Evolutionary conservation across 139 green algal genomes (phyloP).

Genomic region (Eudorina sp.): DNA sequence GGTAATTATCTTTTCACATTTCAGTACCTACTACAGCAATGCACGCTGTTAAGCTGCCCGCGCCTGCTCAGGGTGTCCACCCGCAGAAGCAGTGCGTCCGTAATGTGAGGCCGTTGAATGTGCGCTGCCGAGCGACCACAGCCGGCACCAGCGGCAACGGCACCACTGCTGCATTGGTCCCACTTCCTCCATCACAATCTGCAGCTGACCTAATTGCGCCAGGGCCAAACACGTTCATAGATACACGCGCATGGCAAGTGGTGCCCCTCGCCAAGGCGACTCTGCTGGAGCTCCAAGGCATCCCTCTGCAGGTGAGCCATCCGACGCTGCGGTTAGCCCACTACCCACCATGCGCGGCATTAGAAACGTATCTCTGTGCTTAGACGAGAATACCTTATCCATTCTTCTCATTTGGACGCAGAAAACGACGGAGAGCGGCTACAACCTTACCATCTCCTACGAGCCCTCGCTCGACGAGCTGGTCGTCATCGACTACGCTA

Average conservation of each 20-base stretch:
- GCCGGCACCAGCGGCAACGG: neutral
- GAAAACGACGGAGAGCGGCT: conserved; percentile 26
- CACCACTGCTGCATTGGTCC: neutral
- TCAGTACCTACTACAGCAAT: neutral
- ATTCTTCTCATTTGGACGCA: neutral
- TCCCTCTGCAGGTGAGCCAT: conserved; percentile 31
- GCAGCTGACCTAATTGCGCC: neutral
- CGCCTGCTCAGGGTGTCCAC: neutral
- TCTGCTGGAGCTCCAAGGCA: conserved; percentile 36
- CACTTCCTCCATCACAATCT: neutral
- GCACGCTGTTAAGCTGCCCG: neutral
- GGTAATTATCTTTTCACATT: no score
- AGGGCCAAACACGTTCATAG: neutral
- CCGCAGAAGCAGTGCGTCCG: neutral
- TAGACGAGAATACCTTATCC: neutral
- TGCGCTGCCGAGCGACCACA: neutral
- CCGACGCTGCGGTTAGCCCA: neutral
- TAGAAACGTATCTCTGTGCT: neutral
- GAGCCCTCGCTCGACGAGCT: conserved; percentile 26
- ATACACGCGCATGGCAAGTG: neutral
- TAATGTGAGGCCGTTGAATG: neutral
- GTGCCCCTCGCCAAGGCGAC: conserved; percentile 6
- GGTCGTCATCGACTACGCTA: conserved; percentile 42
- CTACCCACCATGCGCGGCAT: neutral
- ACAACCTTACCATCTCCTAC: conserved; percentile 29